Base-by-base conservation (phyloP, 345 rosid species). In the Eucalyptus pauciflora region DNA sequence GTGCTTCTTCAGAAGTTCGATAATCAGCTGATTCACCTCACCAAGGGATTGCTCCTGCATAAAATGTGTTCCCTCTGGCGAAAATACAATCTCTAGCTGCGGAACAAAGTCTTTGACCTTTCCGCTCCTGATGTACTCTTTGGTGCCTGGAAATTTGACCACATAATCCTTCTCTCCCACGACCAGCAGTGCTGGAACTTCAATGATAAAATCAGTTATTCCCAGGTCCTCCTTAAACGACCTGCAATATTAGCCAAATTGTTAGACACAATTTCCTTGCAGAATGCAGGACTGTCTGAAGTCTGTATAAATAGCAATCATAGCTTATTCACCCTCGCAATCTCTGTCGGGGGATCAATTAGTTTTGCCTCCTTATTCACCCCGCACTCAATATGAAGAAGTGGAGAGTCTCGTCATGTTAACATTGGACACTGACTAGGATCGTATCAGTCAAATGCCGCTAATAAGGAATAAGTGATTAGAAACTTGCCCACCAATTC, bases 81-180 rank as follows among this genome's bases (percentile, higher is more conserved):
- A 18, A 86, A 49, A 86, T 31, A 50, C 85, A 25, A 92, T 89
- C 88, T 94, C 95, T 90, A 94, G 86, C 60, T 90, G 64, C 1
- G 92, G 94, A 8, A 92, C 94, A 90, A 90, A 87, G 10, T 93
- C 88, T 31, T 91, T 94, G 24, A 87, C 92, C 81, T 89, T 87
- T 50, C 92, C 92, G 5, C 90, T 89, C 91, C 86, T 90, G 88
- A 94, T 89, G 88, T 90, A 93, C 31, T 93, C 94, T 62, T 93
- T 92, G 81, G 87, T 92, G 79, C 95, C 95, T 2, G 93, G 93
- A 89, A 95, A 94, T 51, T 91, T 91, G 13, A 94, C 86, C 85
- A 88, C 86, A 87, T 92, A 94, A 85, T 95, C 96, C 91, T 91
- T 91, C 29, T 89, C 90, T 4, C 95, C 97, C 93, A 92, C 87